Base-by-base conservation (phyloP, 2,329 filamentous ascomycete genomes). In the Penicillium capsulatum region DNA sequence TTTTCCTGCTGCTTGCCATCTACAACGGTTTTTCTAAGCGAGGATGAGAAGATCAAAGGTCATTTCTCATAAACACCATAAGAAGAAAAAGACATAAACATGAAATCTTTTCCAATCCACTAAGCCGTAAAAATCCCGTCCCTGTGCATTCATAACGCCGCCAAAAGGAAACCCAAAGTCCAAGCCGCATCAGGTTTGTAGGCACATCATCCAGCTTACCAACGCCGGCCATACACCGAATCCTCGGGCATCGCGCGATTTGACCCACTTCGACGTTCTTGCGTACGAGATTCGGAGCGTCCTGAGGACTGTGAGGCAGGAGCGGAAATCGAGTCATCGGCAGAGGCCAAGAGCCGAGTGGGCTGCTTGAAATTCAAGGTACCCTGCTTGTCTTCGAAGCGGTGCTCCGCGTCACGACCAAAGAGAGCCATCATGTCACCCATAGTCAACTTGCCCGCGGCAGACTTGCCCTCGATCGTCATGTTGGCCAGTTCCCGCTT, bases 401-500 rank as follows among this genome's bases (percentile, higher is more conserved):
- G 68, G 26, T 65, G 61, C 50, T 80, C 77, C 0, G 76, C 77
- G 56, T 87, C 83, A 19, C 81, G 80, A 47, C 80, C 81, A 71
- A 98, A 98, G 40, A 98, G 75, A 34, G 86, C 83, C 64, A 98
- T 76, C 64, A 98, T 94, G 67, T 98, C 92, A 60, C 89, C 83
- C 79, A 97, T 83, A 33, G 84, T 87, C 34, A 98, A 74, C 70
- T 96, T 96, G 61, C 86, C 80, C 11, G 81, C 77, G 44, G 84
- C 86, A 59, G 79, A 65, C 57, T 81, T 85, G 61, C 81, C 79
- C 50, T 96, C 92, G 42, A 98, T 92, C 9, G 92, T 87, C 46
- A 90, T 83, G 58, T 88, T 83, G n/a, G 92, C 91, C 9, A 98
- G 77, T 54, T 88, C 80, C 8, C 92, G 81, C 71, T 98, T 98